Conservation (phyloP, 306 rosid species). For the Cotoneaster glaucophyllus region DNA sequence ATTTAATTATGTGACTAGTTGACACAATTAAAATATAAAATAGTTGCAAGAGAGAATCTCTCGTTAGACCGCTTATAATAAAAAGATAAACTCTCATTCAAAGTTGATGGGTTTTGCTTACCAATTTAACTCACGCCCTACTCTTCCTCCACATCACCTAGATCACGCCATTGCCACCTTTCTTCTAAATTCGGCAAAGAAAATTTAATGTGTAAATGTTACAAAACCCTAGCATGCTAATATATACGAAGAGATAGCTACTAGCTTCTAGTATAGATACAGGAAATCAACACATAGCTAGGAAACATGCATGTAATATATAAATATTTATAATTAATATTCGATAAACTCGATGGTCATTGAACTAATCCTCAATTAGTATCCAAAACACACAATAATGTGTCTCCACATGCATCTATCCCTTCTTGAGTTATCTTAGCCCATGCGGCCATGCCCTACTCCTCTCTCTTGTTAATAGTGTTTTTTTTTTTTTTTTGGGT, state of each 20-base stretch:
- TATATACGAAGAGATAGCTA: neutral
- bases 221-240: neutral
- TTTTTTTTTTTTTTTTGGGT: no score
- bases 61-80: no score
- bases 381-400: neutral
- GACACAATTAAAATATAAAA: no score
- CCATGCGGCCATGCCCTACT: conserved; percentile 10
- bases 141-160: conserved; percentile 6
- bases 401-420: neutral
- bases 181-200: neutral
- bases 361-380: neutral
- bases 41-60: no score
- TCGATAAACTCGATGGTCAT: neutral
- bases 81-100: neutral
- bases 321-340: neutral
- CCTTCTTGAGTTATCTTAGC: neutral
- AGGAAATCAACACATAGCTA: neutral
- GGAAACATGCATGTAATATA: neutral
- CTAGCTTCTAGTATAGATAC: neutral
- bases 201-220: neutral
- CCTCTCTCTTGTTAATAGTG: neutral
- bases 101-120: neutral
- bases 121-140: neutral
- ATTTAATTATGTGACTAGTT: no score
- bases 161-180: conserved; percentile 5